Base-by-base conservation (phyloP, 2,329 filamentous ascomycete species). In the Fusarium bactridioides region DNA sequence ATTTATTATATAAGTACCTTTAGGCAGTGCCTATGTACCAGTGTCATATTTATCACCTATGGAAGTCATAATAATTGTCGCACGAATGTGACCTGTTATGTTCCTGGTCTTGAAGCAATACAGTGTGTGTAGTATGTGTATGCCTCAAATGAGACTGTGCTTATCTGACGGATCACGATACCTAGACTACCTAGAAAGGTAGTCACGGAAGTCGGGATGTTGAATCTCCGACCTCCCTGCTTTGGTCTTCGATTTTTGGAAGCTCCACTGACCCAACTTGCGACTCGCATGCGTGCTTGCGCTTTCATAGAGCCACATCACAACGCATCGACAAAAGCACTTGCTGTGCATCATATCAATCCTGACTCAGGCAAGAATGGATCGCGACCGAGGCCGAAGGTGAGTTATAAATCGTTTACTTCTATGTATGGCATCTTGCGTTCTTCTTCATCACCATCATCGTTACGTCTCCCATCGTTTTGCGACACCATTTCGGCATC, bases 311-410 rank as follows among this genome's bases (percentile, higher is more conserved):
- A 70, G 44, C 62, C 48, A 69, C 53, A 40, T 43, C 58, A 61
- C 54, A 59, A 58, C 43, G 47, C n/a, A 61, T 53, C 53, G 31
- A 45, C 13, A 29, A 44, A 60, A 61, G 64, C 62, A 62, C 63
- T 33, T 75, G 53, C 67, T 61, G 44, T 62, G 27, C 48, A 41
- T 27, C 19, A 19, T 15, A 61, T 61, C 59, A n/a, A 44, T 51
- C 44, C 19, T 29, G 57, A 23, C 38, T 23, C 61, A 61, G 56
- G 55, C 35, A 62, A 72, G 40, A 16, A 82, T 82, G 80, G 80
- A 82, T 66, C 80, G 81, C 57, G 82, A 83, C 67, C 79, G 82
- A 62, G 80, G 81, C 67, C 74, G 82, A 55, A 81, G 81, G 82
- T 83, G 70, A 78, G 79, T 68, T 41, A 43, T 47, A 37, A 48